Evolutionary conservation across 2,329 filamentous ascomycete species (phyloP).

Genomic region (Trichoderma sp.): DNA sequence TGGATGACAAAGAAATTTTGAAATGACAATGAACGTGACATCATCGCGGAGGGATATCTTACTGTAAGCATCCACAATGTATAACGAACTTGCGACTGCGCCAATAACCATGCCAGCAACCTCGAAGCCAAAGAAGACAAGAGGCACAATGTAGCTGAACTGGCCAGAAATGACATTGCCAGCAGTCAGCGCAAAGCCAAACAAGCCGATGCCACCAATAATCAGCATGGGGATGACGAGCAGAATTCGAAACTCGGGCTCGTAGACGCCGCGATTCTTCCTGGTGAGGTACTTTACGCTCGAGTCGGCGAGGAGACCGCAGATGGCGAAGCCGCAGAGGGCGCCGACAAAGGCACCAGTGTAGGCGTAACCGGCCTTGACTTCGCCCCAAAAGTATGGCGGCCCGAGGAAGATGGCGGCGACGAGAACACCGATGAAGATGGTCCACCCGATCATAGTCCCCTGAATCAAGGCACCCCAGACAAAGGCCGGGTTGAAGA

Average conservation of each 20-base stretch:
- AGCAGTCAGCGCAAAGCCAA: constrained; percentile 79
- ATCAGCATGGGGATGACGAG: constrained; percentile 82
- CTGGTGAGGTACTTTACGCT: constrained; percentile 71
- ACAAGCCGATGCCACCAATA: constrained; percentile 76
- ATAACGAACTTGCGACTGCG: constrained; percentile 81
- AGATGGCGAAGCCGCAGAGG: constrained; percentile 74
- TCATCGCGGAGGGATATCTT: constrained; percentile 38
- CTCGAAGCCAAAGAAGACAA: constrained; percentile 82
- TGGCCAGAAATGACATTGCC: constrained; percentile 56
- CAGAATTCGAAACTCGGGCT: constrained; percentile 87
- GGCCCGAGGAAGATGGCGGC: constrained; percentile 81
- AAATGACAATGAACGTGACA: not conserved
- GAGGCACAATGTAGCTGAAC: constrained; percentile 74
- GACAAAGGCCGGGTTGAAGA: constrained; percentile 81
- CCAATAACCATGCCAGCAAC: constrained; percentile 92
- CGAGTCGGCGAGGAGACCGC: constrained; percentile 74
- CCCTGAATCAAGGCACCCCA: constrained; percentile 84
- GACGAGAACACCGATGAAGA: constrained; percentile 84
- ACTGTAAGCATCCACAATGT: constrained; percentile 93
- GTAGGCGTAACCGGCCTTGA: constrained; percentile 84
- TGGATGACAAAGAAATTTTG: not conserved
- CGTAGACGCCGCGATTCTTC: constrained; percentile 79
- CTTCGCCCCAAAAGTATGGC: constrained; percentile 80
- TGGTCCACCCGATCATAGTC: constrained; percentile 91
- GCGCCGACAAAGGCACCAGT: constrained; percentile 84